phyloP scores from a whole-genome alignment of 2,329 filamentous ascomycete species.

The Incumbomyces lentus region DNA sequence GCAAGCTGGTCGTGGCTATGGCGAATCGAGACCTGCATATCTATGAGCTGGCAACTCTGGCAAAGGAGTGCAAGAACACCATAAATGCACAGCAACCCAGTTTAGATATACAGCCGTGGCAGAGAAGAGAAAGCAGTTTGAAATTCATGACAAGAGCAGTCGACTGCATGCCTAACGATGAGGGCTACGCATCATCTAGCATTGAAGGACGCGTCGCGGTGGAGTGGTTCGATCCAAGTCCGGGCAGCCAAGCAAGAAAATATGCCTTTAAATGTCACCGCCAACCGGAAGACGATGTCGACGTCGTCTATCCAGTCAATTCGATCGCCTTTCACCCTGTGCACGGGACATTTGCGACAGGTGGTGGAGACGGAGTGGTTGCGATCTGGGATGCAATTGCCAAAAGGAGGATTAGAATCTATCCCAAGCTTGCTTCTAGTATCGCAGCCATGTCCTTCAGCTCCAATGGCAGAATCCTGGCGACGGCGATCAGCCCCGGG shows the following conservation, averaged over 20 bases:
- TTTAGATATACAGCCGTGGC: slow-evolving; percentile 66
- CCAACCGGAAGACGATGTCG: slow-evolving; percentile 57
- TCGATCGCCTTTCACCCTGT: slow-evolving; percentile 78
- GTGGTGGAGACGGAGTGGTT: slow-evolving; percentile 84
- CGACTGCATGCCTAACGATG: slow-evolving; percentile 92
- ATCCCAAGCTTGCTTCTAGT: slow-evolving; percentile 71
- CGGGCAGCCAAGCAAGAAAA: slow-evolving; percentile 79
- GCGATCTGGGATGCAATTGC: slow-evolving; percentile 85
- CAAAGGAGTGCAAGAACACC: slow-evolving; percentile 41
- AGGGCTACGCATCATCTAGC: slow-evolving; percentile 80
- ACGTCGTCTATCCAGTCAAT: slow-evolving; percentile 86
- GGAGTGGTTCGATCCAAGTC: slow-evolving; percentile 90
- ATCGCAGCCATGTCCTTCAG: slow-evolving; percentile 71
- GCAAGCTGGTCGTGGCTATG: slow-evolving; percentile 92
- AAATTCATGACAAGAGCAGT: slow-evolving; percentile 94
- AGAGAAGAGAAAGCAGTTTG: slow-evolving; percentile 82
- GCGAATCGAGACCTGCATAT: slow-evolving; percentile 86
- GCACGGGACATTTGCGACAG: slow-evolving; percentile 75
- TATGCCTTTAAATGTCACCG: slow-evolving; percentile 99
- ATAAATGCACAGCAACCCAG: slow-evolving; percentile 32
- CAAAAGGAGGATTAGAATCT: slow-evolving; percentile 81
- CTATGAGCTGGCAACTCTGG: slow-evolving; percentile 70
- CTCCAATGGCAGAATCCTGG: slow-evolving; percentile 64
- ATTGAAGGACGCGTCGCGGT: slow-evolving; percentile 95
- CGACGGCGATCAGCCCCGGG: slow-evolving; percentile 71